Evolutionary conservation across 345 rosid species (phyloP).

Genomic region (Corchorus capsularis): DNA sequence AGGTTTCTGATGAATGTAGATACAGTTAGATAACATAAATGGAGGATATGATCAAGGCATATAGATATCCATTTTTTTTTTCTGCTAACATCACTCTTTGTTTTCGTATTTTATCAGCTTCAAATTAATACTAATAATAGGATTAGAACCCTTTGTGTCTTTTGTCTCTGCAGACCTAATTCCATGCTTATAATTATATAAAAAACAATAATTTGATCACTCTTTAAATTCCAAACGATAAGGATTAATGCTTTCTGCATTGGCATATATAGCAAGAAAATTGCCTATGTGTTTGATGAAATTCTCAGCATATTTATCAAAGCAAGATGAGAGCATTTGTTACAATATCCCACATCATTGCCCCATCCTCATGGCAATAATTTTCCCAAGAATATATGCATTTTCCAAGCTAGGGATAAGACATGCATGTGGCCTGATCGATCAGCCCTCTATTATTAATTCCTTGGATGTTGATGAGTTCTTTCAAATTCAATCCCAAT

Average conservation of each 20-base stretch:
- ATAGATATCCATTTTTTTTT: not conserved
- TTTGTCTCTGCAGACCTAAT: not conserved
- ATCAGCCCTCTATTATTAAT: not conserved
- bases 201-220: not conserved
- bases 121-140: not conserved
- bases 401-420: not conserved
- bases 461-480: not conserved
- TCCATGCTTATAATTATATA: not conserved
- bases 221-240: not conserved
- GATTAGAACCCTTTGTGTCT: not conserved
- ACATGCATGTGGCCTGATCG: not conserved
- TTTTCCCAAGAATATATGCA: conserved; percentile 1
- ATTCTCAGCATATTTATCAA: not conserved
- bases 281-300: not conserved
- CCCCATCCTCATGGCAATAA: not conserved
- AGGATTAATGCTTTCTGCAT: not conserved
- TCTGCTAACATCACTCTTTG: not conserved
- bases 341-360: not conserved
- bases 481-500: not conserved
- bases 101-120: not conserved
- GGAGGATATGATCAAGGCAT: not conserved
- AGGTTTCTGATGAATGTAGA: not conserved
- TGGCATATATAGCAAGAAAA: not conserved
- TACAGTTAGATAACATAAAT: not conserved
- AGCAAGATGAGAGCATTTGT: not conserved